These are phyloP conservation scores for Chlorella sp. DNA, from an alignment of 139 green algal species.

Conservation along the genomic window DNA sequence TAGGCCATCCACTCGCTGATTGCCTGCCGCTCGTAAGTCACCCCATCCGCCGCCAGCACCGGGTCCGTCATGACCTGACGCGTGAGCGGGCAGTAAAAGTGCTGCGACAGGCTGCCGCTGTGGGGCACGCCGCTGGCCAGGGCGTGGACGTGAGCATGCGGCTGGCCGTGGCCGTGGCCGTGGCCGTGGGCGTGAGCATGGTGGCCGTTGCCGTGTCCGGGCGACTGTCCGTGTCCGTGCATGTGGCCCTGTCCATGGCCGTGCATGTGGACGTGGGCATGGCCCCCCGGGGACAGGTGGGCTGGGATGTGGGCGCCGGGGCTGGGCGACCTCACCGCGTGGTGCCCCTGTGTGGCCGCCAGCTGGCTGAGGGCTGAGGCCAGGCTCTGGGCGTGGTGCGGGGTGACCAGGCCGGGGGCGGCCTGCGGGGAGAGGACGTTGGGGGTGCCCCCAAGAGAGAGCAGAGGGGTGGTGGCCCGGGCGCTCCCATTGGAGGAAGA, in stretches of 20 bases:
- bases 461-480: not conserved
- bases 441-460: not conserved
- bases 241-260: no score
- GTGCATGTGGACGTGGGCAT: not conserved
- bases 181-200: no score
- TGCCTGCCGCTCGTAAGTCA: conserved; percentile 56
- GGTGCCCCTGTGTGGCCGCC: not conserved
- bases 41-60: conserved; percentile 58
- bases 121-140: not conserved
- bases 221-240: no score
- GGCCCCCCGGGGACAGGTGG: not conserved
- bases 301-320: conserved; percentile 4
- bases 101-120: not conserved
- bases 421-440: not conserved
- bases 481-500: no score
- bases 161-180: no score
- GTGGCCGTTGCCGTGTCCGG: no score
- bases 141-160: not conserved
- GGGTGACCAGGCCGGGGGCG: not conserved
- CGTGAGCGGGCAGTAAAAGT: conserved; percentile 52
- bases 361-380: conserved; percentile 11
- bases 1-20: conserved; percentile 54
- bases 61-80: conserved; percentile 56
- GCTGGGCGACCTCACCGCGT: not conserved
- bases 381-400: conserved; percentile 1